Evolutionary conservation across 1,284 basidiomycete species (phyloP).

Genomic region (Naganishia cerealis): DNA sequence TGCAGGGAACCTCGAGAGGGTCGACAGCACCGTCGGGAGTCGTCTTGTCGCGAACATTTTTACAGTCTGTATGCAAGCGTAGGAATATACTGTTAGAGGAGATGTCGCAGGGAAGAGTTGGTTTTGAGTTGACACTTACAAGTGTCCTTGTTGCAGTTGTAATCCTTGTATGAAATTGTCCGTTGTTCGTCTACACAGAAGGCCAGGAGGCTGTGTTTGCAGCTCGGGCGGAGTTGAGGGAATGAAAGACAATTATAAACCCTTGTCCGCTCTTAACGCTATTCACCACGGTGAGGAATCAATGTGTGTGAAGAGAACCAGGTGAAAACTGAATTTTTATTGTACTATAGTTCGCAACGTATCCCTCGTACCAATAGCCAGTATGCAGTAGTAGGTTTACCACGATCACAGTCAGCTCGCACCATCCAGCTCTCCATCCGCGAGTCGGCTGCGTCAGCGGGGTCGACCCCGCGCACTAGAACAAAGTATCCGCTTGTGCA

Average conservation of each 20-base stretch:
- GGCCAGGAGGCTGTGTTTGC: background rate
- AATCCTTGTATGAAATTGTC: background rate
- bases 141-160: background rate
- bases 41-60: constrained; percentile 19
- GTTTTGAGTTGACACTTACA: constrained; percentile 9
- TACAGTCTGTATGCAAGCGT: background rate
- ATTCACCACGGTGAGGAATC: background rate
- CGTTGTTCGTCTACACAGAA: background rate
- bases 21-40: constrained; percentile 11
- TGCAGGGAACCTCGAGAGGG: constrained; percentile 6
- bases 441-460: background rate
- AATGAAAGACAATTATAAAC: background rate
- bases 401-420: background rate
- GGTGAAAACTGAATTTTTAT: background rate
- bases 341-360: background rate
- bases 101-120: background rate
- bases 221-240: background rate
- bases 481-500: background rate
- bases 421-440: background rate
- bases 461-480: background rate
- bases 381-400: background rate
- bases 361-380: constrained; percentile 2
- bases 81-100: background rate
- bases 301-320: background rate
- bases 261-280: background rate